phyloP scores from a whole-genome alignment of 371 early-diverging fungal species.

The Vairimorpha apis region DNA sequence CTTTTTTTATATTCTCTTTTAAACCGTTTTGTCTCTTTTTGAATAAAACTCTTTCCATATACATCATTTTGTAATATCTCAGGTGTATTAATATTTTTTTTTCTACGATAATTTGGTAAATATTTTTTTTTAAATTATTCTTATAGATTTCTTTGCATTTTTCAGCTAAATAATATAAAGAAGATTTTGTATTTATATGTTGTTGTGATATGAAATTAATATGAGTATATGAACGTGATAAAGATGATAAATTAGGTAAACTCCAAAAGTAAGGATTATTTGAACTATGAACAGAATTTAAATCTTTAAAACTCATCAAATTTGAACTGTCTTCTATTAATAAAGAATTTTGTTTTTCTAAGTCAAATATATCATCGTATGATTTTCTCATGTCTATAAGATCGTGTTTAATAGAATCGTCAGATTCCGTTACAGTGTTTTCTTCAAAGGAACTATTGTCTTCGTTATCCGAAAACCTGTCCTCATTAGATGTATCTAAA shows the following conservation, averaged over 20 bases:
- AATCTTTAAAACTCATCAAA: too few species aligned
- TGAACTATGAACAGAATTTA: too few species aligned
- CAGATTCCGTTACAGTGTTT: conserved; percentile 7
- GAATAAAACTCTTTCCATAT: too few species aligned
- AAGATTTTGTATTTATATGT: not conserved
- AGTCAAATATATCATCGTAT: not conserved
- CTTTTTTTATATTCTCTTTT: not conserved
- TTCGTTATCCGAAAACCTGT: not conserved
- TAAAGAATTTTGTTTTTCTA: not conserved
- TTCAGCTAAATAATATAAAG: conserved; percentile 1
- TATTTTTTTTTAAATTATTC: not conserved
- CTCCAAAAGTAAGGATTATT: not conserved
- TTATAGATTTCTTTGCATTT: not conserved
- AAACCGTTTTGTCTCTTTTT: not conserved
- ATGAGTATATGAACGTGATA: not conserved
- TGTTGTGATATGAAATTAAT: not conserved
- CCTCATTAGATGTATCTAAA: not conserved
- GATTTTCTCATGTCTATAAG: not conserved
- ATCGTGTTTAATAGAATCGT: not conserved
- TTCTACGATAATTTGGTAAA: not conserved
- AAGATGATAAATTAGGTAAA: not conserved
- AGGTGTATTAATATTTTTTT: too few species aligned
- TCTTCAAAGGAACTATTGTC: not conserved
- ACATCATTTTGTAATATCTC: too few species aligned
- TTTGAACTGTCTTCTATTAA: too few species aligned